These are phyloP conservation scores for Suhomyces choctaworum DNA, from an alignment of 1,139 yeast species.

Conservation along the genomic window DNA sequence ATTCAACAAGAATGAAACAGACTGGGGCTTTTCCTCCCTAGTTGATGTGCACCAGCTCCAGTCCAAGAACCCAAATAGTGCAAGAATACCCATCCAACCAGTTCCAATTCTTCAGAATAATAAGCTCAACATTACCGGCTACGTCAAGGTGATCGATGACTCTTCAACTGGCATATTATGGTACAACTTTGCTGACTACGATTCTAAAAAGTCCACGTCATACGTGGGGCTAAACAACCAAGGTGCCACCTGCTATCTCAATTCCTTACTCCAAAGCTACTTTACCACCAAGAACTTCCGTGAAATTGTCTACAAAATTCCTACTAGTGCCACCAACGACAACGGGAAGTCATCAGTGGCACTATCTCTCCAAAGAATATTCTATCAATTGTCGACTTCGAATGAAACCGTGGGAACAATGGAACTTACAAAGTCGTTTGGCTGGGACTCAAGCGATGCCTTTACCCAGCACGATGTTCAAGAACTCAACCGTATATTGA, in stretches of 20 bases:
- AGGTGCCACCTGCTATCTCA: conserved; percentile 97
- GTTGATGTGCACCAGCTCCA: conserved; percentile 57
- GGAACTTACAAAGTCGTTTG: conserved; percentile 88
- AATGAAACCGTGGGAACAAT: conserved; percentile 76
- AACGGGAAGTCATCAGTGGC: conserved; percentile 53
- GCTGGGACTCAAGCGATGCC: conserved; percentile 96
- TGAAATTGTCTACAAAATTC: conserved; percentile 83
- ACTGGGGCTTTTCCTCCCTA: conserved; percentile 94
- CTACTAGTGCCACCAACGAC: conserved; percentile 44
- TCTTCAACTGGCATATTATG: conserved; percentile 89
- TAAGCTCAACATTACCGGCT: conserved; percentile 70
- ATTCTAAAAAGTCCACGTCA: conserved; percentile 85
- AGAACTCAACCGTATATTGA: conserved; percentile 88
- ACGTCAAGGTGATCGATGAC: conserved; percentile 76
- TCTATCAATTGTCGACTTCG: conserved; percentile 75
- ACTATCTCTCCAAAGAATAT: conserved; percentile 81
- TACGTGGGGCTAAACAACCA: conserved; percentile 92
- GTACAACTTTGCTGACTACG: conserved; percentile 84
- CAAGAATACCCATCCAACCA: conserved; percentile 16
- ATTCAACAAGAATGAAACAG: conserved; percentile 72
- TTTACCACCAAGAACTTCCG: conserved; percentile 83
- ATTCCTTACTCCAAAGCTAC: conserved; percentile 87
- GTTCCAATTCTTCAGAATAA: conserved; percentile 56
- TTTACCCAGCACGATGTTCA: conserved; percentile 98
- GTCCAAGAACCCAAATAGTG: conserved; percentile 17